Conservation (phyloP, 2,329 filamentous ascomycete species). For the Emericellopsis cladophorae region DNA sequence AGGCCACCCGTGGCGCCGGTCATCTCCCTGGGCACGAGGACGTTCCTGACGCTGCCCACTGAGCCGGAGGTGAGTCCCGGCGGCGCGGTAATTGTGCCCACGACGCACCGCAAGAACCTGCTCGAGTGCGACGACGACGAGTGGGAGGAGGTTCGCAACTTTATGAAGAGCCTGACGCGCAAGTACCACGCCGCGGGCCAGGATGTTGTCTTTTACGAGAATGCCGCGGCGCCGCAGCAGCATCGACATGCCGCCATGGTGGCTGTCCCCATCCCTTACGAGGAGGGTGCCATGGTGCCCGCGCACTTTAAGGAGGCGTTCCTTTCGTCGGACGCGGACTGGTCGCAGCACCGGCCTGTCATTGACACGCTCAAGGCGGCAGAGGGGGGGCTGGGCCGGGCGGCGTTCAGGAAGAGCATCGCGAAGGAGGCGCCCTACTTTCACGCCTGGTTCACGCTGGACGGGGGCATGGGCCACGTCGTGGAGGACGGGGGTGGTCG, state of each 20-base stretch:
- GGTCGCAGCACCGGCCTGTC: conserved; percentile 89
- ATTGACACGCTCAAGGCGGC: conserved; percentile 70
- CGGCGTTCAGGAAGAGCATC: conserved; percentile 69
- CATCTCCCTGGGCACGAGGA: conserved; percentile 72
- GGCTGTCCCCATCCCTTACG: conserved; percentile 78
- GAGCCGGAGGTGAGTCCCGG: conserved; percentile 77
- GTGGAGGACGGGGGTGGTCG: conserved; percentile 70
- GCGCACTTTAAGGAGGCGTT: conserved; percentile 96
- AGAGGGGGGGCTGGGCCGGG: conserved; percentile 59
- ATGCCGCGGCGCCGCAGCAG: conserved; percentile 69
- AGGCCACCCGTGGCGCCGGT: conserved; percentile 71
- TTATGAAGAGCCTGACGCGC: conserved; percentile 91
- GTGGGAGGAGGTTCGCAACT: conserved; percentile 98
- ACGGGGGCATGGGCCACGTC: conserved; percentile 84
- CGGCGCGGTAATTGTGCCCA: conserved; percentile 78
- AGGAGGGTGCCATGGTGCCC: conserved; percentile 79
- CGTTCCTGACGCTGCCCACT: conserved; percentile 79
- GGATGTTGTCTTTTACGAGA: conserved; percentile 95
- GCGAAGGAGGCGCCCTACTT: conserved; percentile 98
- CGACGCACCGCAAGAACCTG: conserved; percentile 77
- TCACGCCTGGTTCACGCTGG: conserved; percentile 87
- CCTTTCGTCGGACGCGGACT: conserved; percentile 76
- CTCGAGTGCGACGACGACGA: conserved; percentile 98
- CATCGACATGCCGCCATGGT: conserved; percentile 77
- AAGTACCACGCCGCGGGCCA: conserved; percentile 91